phyloP scores from a whole-genome alignment of 371 early-diverging fungal species.

The Mortierella sp. region DNA sequence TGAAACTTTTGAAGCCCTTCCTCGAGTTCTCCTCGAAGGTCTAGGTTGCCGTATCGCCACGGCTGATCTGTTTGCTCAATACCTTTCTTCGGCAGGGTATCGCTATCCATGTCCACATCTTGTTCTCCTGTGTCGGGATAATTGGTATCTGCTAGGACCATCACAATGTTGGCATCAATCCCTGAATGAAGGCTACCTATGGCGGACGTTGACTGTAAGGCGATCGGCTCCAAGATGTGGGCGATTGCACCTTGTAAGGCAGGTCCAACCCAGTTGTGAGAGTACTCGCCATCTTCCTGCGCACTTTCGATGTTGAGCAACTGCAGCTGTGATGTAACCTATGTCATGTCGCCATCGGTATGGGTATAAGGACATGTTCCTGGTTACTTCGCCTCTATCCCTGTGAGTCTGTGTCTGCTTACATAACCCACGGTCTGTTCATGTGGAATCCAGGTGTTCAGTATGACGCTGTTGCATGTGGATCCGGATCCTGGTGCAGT shows the following conservation, averaged over 20 bases:
- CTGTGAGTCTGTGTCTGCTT: too few species aligned
- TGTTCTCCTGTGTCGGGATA: too few species aligned
- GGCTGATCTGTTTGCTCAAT: background rate
- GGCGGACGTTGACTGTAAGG: background rate
- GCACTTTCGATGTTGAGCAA: too few species aligned
- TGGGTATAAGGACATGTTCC: too few species aligned
- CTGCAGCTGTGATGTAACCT: too few species aligned
- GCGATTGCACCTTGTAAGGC: conserved; percentile 43
- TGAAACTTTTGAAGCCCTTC: conserved; percentile 14
- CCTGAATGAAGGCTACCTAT: background rate
- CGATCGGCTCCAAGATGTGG: conserved; percentile 31
- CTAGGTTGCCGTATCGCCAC: conserved; percentile 23
- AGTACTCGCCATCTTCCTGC: background rate
- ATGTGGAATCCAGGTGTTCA: conserved; percentile 26
- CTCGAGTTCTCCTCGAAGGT: conserved; percentile 15
- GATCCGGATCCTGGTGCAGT: conserved; percentile 25
- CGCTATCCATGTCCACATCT: conserved; percentile 8
- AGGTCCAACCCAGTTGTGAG: conserved; percentile 22
- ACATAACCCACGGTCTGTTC: conserved; percentile 36
- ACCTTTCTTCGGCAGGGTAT: too few species aligned
- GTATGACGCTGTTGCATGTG: conserved; percentile 13
- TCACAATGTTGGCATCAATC: conserved; percentile 14
- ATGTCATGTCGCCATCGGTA: too few species aligned
- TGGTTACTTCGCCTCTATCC: too few species aligned
- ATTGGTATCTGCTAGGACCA: conserved; percentile 30